Base-by-base conservation (phyloP, 202 grass and related monocot species). In the Bolboschoenoplectus hybrid region DNA sequence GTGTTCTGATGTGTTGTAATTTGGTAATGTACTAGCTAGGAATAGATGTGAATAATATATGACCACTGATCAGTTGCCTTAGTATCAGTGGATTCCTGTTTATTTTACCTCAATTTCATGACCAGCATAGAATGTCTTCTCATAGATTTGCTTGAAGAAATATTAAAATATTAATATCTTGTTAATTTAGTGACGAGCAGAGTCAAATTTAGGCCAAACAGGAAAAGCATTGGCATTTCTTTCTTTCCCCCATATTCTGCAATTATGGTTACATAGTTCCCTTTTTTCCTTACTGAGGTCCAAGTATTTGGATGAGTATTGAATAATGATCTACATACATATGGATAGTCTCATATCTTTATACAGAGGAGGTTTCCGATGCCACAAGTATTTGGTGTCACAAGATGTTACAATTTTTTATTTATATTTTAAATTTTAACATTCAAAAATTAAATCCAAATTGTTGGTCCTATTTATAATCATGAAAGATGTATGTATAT, bases 21-120 rank as follows among this genome's bases (percentile, higher is more conserved):
- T 52, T 84, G 63, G 64, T 71, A 84, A 43, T 71, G 63, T 84
- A 84, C 52, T 65, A 39, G 32, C 26, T 83, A 83, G 81, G 80
- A 58, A 83, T 83, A 67, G 62, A 14, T 82, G 80, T 82, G 80
- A 67, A 82, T 65, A 67, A 82, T 74, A 34, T 82, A 66, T 50
- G 60, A 82, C 41, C 34, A 67, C 3, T 51, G 3, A 9, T 26
- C 26, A 13, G 36, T 4, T 13, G 9, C 32, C 19, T 52, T 49
- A 51, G 44, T 67, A 83, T 83, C 26, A 67, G 62, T 67, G 41
- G 20, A 47, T 82, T 66, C 67, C 60, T 83, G 9, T 67, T 74
- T 53, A 7, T 80, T 86, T 80, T 17, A 44, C 7, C 45, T 43
- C 55, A 80, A 60, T 60, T 80, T 60, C 0, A 10, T 60, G 12